Base-by-base conservation (phyloP, 768 basidiomycete species). In the Russula sp. region DNA sequence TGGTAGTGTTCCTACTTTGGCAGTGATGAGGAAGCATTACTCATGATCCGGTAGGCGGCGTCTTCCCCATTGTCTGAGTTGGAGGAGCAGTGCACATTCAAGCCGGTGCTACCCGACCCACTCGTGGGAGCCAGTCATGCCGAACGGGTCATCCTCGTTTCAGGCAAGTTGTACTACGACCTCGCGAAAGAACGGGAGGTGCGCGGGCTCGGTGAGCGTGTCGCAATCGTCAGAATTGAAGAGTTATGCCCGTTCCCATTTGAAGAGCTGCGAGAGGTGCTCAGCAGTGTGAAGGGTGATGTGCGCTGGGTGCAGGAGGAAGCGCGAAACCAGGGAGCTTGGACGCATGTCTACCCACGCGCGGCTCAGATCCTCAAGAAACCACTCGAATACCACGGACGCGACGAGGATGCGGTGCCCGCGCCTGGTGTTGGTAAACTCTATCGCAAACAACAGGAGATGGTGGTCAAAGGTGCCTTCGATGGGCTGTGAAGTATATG, bases 171-270 rank as follows among this genome's bases (percentile, higher is more conserved):
- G 1, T 96, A 92, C 76, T 95, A 95, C 75, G 92, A 94, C 24
- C 84, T 96, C 16, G 75, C 82, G 66, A 90, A 88, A 67, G 84
- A 88, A 62, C 84, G 92, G 8, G 75, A 83, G 40, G 74, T 79
- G 20, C 73, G 76, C 0, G 76, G 76, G 1, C 72, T 87, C 8
- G 75, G 79, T 18, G 77, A 79, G 51, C 70, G 74, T 0, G 82
- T 93, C 1, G 88, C 88, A 0, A 77, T 95, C 60, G 75, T 93
- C 34, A 84, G 90, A n/a, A 70, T 93, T 49, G 92, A 96, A 71
- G 94, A 95, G 72, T 79, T 96, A 2, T 84, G 86, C 8, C 94
- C 94, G 0, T 96, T 97, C 83, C 94, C 94, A 0, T 93, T 91
- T 73, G 62, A 72, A 0, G 76, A 77, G 26, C 75, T 94, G 0